phyloP scores from a whole-genome alignment of 1,284 basidiomycete species.

The Sanghuangporus sanghuang region DNA sequence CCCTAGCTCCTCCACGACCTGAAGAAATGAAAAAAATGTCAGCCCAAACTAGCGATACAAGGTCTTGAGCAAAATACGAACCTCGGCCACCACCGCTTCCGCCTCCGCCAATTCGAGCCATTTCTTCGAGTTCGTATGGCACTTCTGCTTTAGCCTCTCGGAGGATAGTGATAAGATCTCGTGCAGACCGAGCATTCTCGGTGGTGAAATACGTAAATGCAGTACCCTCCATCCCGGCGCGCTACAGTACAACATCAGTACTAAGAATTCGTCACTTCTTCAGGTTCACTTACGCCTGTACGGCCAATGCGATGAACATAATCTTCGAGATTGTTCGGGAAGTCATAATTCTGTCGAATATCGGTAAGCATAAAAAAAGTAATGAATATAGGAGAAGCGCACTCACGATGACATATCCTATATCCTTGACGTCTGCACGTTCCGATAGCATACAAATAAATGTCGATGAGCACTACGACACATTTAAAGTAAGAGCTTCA shows the following conservation, averaged over 20 bases:
- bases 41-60: not conserved
- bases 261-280: not conserved
- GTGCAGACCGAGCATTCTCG: constrained; percentile 50
- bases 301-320: constrained; percentile 45
- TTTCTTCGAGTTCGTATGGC: constrained; percentile 51
- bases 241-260: constrained; percentile 18
- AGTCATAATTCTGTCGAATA: constrained; percentile 44
- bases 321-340: constrained; percentile 50
- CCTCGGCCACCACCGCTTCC: constrained; percentile 26
- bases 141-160: constrained; percentile 49
- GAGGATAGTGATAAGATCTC: constrained; percentile 53
- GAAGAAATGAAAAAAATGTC: not conserved
- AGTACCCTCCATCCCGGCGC: constrained; percentile 40
- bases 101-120: constrained; percentile 43
- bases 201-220: constrained; percentile 56
- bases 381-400: not conserved
- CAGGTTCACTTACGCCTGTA: constrained; percentile 24
- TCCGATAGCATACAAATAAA: not conserved
- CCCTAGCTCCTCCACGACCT: constrained; percentile 18
- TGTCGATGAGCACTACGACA: constrained; percentile 2
- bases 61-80: not conserved
- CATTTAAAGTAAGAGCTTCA: constrained; percentile 13
- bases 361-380: constrained; percentile 16
- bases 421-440: constrained; percentile 42
- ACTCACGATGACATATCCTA: constrained; percentile 39